Evolutionary conservation across 495 filamentous ascomycete genomes (phyloP).

Genomic region (Neurospora sp.): DNA sequence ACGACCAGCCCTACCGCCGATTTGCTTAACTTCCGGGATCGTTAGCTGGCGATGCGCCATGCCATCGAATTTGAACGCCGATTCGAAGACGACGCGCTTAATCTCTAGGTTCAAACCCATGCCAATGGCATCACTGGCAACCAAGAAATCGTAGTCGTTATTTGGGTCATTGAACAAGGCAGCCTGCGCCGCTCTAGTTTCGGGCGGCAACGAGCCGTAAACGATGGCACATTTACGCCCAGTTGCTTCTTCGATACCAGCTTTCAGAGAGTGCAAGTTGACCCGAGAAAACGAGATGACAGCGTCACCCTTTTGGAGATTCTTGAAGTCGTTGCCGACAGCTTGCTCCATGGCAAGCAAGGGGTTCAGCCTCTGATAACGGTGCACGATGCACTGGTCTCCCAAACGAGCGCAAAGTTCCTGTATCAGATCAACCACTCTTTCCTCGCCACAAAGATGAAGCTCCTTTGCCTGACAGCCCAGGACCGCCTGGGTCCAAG

Average conservation of each 20-base stretch:
- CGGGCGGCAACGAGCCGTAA: constrained; percentile 85
- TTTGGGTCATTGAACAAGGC: constrained; percentile 85
- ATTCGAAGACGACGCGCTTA: constrained; percentile 83
- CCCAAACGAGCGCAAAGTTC: constrained; percentile 72
- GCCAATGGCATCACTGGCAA: constrained; percentile 92
- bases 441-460: constrained; percentile 87
- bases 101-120: constrained; percentile 96
- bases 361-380: constrained; percentile 73
- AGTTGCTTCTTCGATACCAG: constrained; percentile 63
- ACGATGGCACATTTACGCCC: constrained; percentile 78
- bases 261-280: constrained; percentile 71
- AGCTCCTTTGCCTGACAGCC: constrained; percentile 79
- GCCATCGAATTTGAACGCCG: constrained; percentile 57
- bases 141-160: constrained; percentile 89
- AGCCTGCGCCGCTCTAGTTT: constrained; percentile 85
- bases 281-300: constrained; percentile 77
- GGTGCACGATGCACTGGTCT: constrained; percentile 70
- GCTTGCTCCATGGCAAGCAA: constrained; percentile 54
- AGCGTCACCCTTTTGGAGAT: constrained; percentile 81
- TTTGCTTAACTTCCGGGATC: constrained; percentile 84
- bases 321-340: constrained; percentile 49
- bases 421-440: constrained; percentile 68
- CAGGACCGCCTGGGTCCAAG: constrained; percentile 90
- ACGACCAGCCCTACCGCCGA: constrained; percentile 85
- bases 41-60: constrained; percentile 38